Base-by-base conservation (phyloP, 2,329 filamentous ascomycete species). In the Byssothecium circinans region DNA sequence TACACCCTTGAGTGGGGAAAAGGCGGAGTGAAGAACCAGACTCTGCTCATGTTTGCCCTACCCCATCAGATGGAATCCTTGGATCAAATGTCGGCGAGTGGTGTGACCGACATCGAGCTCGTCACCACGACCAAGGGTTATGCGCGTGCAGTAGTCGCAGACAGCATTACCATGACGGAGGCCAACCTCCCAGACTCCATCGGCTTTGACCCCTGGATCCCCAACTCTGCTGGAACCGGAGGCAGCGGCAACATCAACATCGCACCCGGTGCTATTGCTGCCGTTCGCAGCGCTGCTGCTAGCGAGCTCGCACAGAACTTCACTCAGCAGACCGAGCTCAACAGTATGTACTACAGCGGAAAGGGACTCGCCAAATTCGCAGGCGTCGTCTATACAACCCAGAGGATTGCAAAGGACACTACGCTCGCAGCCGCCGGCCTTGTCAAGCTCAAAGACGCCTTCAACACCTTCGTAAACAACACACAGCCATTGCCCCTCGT, bases 331-430 rank as follows among this genome's bases (percentile, higher is more conserved):
- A 84, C 86, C 3, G 82, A 94, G 58, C 75, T 91, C 20, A 82
- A 94, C 68, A 96, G 91, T 41, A 95, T 96, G 87, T 99, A 99
- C 71, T 97, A 87, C 70, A 89, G 88, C 61, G 94, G 94, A 60
- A 71, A 71, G 56, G 75, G 67, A 0, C 59, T 73, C 11, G 69
- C 68, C 15, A 74, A 74, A 48, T 79, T 78, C 49, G 77, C 77
- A 5, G 61, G 69, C 15, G 72, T 78, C 29, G 54, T 73, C 44
- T 77, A 75, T 56, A 71, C 74, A 0, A 53, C 74, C 23, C 57
- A 86, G 76, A 47, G 80, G 76, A 50, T 86, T 80, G 68, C 86
- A 77, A 38, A 81, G 73, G 85, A 82, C 34, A 80, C 80, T 41
- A 73, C 62, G n/a, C 65, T 78, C 1, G 74, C 81, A 2, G 75